phyloP scores from a whole-genome alignment of 495 filamentous ascomycete genomes.

The Hypoxylon trugodes region DNA sequence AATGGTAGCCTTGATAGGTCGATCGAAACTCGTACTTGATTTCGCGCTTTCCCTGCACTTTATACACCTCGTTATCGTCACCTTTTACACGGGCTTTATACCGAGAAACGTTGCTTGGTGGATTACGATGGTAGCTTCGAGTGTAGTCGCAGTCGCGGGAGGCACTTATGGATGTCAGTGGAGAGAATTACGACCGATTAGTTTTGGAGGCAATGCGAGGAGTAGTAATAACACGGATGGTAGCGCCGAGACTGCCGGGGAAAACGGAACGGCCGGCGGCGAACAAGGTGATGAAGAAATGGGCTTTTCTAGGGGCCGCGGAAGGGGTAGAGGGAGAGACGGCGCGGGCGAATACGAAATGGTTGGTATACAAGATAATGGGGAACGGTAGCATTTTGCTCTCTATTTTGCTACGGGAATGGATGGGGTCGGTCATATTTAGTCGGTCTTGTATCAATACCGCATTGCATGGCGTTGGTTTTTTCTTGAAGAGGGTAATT shows the following conservation, averaged over 20 bases:
- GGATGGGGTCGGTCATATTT: background rate
- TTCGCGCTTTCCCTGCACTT: constrained; percentile 91
- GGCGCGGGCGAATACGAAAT: constrained; percentile 82
- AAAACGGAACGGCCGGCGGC: constrained; percentile 23
- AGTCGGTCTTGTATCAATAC: constrained; percentile 29
- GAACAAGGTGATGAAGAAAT: constrained; percentile 56
- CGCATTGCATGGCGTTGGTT: constrained; percentile 37
- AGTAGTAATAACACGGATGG: constrained; percentile 25
- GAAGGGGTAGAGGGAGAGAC: constrained; percentile 63
- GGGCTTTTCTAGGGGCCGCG: constrained; percentile 60
- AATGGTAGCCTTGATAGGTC: constrained; percentile 80
- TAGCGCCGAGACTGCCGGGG: constrained; percentile 12
- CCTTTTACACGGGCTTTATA: constrained; percentile 75
- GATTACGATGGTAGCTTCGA: constrained; percentile 75
- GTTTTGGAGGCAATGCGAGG: constrained; percentile 72
- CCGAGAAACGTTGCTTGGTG: constrained; percentile 88
- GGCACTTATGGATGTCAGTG: constrained; percentile 93
- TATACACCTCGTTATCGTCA: constrained; percentile 81
- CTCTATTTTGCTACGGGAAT: background rate
- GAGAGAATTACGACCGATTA: constrained; percentile 87
- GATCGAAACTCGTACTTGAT: constrained; percentile 90
- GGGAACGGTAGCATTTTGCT: constrained; percentile 10
- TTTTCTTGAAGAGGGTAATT: constrained; percentile 16
- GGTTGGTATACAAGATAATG: constrained; percentile 57
- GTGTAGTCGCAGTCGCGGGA: constrained; percentile 71